Evolutionary conservation across 1,139 yeast species (phyloP), one percentile per base, ranked within the genome.

Genomic region (Debaryomyces sp.): DNA sequence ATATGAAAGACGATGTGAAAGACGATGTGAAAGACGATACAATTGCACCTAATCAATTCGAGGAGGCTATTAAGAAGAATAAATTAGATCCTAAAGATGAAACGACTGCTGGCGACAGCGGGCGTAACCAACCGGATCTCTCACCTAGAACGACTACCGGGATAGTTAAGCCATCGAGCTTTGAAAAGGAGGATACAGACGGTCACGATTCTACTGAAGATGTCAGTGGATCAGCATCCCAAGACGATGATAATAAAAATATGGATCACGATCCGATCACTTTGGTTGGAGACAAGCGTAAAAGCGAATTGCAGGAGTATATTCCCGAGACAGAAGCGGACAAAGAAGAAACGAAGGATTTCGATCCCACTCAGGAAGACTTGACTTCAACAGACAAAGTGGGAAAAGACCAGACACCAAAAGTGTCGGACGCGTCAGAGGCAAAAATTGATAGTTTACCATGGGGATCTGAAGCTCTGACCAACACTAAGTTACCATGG

Each of bases 241-340:
- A 34, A 10, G 24, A 18, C 13, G 9, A 34, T 17, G 18, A 18
- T 10, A n/a, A 18, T n/a, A 34, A 2, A 37, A 26, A 23, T 12
- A 17, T 36, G 17, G 13, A 29, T 6, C 29, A 41, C 7, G 37
- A 34, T 34, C 54, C 56, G 15, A 33, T 47, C 13, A 57, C 59
- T 7, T 51, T 57, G 48, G 45, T 56, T n/a, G 56, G 49, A 18
- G 59, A 51, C 38, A 51, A 54, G 30, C 52, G 52, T 12, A 45
- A 52, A 4, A 52, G 55, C 15, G 55, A 57, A 35, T 42, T 55
- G 15, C 59, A 56, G 43, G 54, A 51, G 35, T 52, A 49, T 30
- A 52, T 56, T 17, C 59, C 62, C 13, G 54, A 50, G n/a, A 37
- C 15, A 12, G 9, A n/a, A n/a, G 24, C 17, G 9, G 45, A 34